Evolutionary conservation across 371 early-diverging fungal genomes (phyloP), one percentile per base, ranked within the genome.

Genomic region (Rhizomucor pusillus): DNA sequence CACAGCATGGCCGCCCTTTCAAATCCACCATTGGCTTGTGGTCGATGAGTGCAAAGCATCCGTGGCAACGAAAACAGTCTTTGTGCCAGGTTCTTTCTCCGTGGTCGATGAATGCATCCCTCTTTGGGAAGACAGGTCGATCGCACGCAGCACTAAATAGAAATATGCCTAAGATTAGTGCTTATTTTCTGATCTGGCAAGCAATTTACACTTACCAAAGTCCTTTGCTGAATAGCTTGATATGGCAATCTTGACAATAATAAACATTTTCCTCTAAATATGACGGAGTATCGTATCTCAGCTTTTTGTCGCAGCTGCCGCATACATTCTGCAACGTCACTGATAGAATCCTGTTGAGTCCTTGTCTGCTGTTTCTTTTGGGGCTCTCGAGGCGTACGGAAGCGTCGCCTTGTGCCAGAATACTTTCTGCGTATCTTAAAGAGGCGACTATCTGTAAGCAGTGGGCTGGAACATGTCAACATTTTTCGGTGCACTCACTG

Each of bases 1-100:
- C 87, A 58, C 89, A 89, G 23, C 81, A 84, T 10, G 89, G 89
- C 20, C 71, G 61, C 7, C 81, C 78, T 5, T 68, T 56, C 9
- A 80, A 48, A 53, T 85, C 87, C 1, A 87, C 84, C 57, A 87
- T 60, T 7, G 89, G 87, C 6, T 57, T 53, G 13, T 71, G 51
- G n/a, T 57, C 50, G 51, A 77, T 22, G 24, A 50, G 47, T 16
- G 56, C 40, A 54, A 48, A 41, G 50, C 79, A 78, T 16, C 45
- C 50, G 16, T 62, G 67, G 29, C 84, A 84, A 37, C 57, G 59
- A 67, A 77, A 79, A 52, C 84, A 84, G 35, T 55, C 68, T 34
- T 63, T 65, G 52, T 84, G 84, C 81, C 81, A 84, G 5, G 67
- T 57, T 12, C 60, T 61, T 25, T 57, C 62, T 41, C 63, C 50